Percentiles rank a stretch among this genome's conserved stretches.
Evolutionary conservation across 1,284 basidiomycete genomes (phyloP).

Genomic region (Termitomyces sp.): DNA sequence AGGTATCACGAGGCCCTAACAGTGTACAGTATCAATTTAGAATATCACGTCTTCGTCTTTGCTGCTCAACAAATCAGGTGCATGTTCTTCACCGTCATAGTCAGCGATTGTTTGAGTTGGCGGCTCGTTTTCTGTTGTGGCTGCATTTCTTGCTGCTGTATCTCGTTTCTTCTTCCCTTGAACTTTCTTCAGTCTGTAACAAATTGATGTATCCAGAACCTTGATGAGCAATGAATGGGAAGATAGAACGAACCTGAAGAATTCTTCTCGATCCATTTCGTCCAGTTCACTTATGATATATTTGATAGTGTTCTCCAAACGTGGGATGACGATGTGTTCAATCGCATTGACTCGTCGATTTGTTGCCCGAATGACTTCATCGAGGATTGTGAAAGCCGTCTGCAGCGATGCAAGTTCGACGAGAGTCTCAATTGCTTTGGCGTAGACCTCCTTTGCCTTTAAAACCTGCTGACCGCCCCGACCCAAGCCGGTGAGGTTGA

Average conservation of each 20-base stretch:
- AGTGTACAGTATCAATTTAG: conserved; percentile 31
- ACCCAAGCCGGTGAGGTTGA: conserved; percentile 96
- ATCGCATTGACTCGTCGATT: conserved; percentile 99
- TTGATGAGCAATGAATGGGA: neutral
- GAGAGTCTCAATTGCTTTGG: conserved; percentile 94
- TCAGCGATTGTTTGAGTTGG: conserved; percentile 25
- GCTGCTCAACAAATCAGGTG: conserved; percentile 66
- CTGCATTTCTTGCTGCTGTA: conserved; percentile 45
- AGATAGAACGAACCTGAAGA: conserved; percentile 67
- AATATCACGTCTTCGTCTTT: conserved; percentile 94
- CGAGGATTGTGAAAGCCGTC: conserved; percentile 97
- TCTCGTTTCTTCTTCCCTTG: conserved; percentile 97
- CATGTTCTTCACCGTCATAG: conserved; percentile 29
- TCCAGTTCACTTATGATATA: conserved; percentile 95
- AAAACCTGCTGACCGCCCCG: conserved; percentile 96
- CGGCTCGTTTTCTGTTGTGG: conserved; percentile 17
- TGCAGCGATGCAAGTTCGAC: conserved; percentile 96
- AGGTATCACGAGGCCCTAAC: neutral
- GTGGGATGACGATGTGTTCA: conserved; percentile 96
- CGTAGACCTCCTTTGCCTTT: conserved; percentile 91
- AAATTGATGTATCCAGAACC: conserved; percentile 2
- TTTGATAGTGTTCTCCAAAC: conserved; percentile 95
- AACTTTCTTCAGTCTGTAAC: conserved; percentile 86
- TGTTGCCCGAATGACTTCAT: conserved; percentile 98
- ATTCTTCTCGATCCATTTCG: conserved; percentile 97